These are phyloP conservation scores for Hippophae tibetana DNA, from an alignment of 306 rosid genomes.

Conservation along the genomic window DNA sequence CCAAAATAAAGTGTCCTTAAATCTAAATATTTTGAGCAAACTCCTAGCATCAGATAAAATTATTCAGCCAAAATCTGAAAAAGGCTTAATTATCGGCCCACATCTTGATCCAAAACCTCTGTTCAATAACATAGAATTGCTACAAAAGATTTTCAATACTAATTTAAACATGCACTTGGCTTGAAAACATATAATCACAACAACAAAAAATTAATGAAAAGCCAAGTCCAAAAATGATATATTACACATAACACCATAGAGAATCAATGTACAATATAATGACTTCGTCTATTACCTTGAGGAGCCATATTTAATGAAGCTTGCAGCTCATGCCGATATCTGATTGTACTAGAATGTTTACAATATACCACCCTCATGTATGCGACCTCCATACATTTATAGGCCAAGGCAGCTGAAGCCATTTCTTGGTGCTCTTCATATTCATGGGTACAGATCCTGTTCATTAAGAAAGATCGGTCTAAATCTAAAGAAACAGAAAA, in stretches of 20 bases:
- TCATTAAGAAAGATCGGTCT: slow-evolving; percentile 15
- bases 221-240: too few relatives aligned
- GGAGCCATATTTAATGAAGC: slow-evolving; percentile 46
- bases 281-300: slow-evolving; percentile 50
- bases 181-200: not conserved
- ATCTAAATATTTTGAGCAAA: not conserved
- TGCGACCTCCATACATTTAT: slow-evolving; percentile 87
- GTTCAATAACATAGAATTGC: not conserved
- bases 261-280: slow-evolving; percentile 4
- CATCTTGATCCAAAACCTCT: not conserved
- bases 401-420: slow-evolving; percentile 82
- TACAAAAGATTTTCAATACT: not conserved
- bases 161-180: not conserved
- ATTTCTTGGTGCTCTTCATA: slow-evolving; percentile 55
- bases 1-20: not conserved
- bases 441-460: slow-evolving; percentile 69
- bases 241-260: too few relatives aligned
- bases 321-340: slow-evolving; percentile 59
- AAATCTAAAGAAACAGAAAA: not conserved
- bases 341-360: slow-evolving; percentile 37
- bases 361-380: slow-evolving; percentile 59
- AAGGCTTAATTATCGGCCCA: not conserved
- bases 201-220: too few relatives aligned
- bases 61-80: not conserved
- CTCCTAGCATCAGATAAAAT: not conserved